Evolutionary conservation across 139 green algal genomes (phyloP), one percentile per base, ranked within the genome.

Genomic region (Chlamydomonas schloesseri): DNA sequence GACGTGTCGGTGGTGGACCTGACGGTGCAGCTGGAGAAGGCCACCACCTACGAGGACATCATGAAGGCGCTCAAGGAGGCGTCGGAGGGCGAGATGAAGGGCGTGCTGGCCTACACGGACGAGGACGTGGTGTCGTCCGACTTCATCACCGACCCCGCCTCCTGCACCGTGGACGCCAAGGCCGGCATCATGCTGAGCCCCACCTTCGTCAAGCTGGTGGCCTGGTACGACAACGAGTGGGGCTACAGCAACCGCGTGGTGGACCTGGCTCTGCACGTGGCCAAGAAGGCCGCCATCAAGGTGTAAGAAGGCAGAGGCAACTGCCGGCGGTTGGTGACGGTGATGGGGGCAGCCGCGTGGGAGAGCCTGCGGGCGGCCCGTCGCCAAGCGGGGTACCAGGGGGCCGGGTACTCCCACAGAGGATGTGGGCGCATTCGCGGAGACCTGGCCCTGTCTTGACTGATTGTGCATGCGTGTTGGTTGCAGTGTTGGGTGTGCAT

Each of bases 1-100:
- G 97, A 99, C 76, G 97, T 99, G 71, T 98, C 95, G 3, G 97
- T 99, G 20, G 97, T 99, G 28, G 97, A 99, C 93, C 92, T 99
- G 26, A 99, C 98, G 1, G 89, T 97, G 0, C 83, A 86, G 47
- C 93, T 99, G 73, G 93, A 97, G 81, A 99, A 99, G 94, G 83
- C 86, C 11, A 94, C 96, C 42, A 94, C 91, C 0, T 99, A 99
- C 81, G 96, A 98, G 71, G 95, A 98, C 46, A 97, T 99, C 93
- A 97, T 98, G 94, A 88, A 86, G 8, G 93, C 89, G 36, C 84
- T 98, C 73, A 98, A 99, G 94, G 81, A 87, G 5, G 95, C 95
- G 0, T 89, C 90, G 26, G 93, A 99, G 88, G 91, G 67, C 46
- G 79, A 85, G 79, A 47, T 85, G 20, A 85, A 76, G 90, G 97